A percentile compares a stretch with the other conserved stretches of the same genome.
These are phyloP conservation scores for Hypoxylon sp. DNA, from an alignment of 2,329 filamentous ascomycete genomes.

Conservation along the genomic window DNA sequence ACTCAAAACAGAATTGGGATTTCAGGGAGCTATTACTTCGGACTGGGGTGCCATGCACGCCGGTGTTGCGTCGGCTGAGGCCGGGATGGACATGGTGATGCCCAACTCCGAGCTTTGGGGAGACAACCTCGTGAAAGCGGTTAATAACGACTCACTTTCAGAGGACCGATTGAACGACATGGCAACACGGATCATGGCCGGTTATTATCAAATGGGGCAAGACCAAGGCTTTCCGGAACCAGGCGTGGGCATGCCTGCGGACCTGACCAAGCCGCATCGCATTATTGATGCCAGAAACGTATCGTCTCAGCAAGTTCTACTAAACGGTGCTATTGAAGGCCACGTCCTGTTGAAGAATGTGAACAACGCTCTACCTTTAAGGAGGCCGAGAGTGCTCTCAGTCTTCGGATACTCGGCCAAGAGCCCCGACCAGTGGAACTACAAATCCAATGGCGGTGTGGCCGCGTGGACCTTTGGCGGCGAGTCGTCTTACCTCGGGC, in stretches of 20 bases:
- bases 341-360: constrained; percentile 76
- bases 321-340: constrained; percentile 73
- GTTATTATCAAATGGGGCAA: constrained; percentile 71
- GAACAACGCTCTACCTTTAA: constrained; percentile 68
- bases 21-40: constrained; percentile 67
- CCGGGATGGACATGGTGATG: constrained; percentile 71
- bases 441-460: constrained; percentile 57
- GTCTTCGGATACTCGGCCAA: constrained; percentile 74
- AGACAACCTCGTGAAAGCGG: constrained; percentile 69
- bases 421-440: constrained; percentile 60
- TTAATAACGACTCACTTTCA: constrained; percentile 72
- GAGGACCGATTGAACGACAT: constrained; percentile 72
- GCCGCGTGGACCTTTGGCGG: constrained; percentile 60
- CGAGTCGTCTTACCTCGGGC: constrained; percentile 56
- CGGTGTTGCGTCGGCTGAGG: constrained; percentile 67
- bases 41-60: constrained; percentile 72
- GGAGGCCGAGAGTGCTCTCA: constrained; percentile 65
- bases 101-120: constrained; percentile 58
- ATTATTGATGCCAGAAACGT: constrained; percentile 70
- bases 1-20: constrained; percentile 63
- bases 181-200: constrained; percentile 67
- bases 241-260: constrained; percentile 66
- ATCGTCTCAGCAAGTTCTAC: constrained; percentile 58
- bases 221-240: constrained; percentile 63
- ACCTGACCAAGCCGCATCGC: constrained; percentile 65